Conservation (phyloP, 306 rosid genomes). For the Heteromeles arbutifolia region DNA sequence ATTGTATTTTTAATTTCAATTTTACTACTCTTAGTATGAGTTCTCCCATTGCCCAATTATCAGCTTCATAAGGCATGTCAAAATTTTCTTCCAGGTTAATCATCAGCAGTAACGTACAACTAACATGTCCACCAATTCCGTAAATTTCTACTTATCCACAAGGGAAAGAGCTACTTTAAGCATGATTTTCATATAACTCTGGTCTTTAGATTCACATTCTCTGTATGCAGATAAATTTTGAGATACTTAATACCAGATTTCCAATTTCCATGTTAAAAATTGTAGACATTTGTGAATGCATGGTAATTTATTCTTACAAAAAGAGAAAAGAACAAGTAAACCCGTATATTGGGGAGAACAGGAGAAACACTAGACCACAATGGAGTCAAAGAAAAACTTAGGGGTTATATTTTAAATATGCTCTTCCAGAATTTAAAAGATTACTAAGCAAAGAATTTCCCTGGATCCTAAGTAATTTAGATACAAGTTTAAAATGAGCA, state of each 20-base stretch:
- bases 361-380: not conserved
- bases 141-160: not conserved
- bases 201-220: not conserved
- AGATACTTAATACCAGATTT: not conserved
- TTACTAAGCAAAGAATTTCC: not conserved
- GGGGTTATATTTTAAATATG: not conserved
- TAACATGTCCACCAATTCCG: not conserved
- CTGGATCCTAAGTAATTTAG: not conserved
- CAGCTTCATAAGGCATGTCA: not conserved
- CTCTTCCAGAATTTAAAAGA: not conserved
- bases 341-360: not conserved
- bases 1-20: not conserved
- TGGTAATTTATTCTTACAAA: not conserved
- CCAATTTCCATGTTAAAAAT: not conserved
- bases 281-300: not conserved
- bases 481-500: not conserved
- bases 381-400: not conserved
- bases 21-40: not conserved
- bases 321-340: not conserved
- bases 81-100: not conserved
- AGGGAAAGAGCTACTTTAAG: not conserved
- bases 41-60: not conserved
- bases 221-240: not conserved
- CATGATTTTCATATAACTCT: not conserved
- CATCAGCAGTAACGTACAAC: not conserved